Conservation (phyloP, 225 moss, liverwort and hornwort genomes). For the Thuidium tamariscinum region DNA sequence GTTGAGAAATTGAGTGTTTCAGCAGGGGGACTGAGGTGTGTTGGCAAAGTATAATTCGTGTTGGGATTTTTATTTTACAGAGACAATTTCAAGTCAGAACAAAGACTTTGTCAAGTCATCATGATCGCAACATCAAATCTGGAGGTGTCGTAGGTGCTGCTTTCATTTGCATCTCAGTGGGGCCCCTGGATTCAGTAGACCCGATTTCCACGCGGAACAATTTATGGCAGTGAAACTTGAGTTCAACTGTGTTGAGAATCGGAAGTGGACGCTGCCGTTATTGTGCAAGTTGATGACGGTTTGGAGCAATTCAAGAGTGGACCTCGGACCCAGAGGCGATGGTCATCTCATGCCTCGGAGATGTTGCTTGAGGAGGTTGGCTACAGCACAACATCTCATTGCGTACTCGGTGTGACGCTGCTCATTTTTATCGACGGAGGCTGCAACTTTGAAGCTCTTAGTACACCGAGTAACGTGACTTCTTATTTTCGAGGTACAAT, state of each 20-base stretch:
- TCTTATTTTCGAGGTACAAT: constrained; percentile 5
- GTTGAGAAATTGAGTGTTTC: not conserved
- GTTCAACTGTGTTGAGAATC: not conserved
- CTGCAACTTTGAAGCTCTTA: not conserved
- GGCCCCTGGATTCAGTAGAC: not conserved
- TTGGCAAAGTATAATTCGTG: not conserved
- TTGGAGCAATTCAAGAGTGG: not conserved
- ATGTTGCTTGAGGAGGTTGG: constrained; percentile 24
- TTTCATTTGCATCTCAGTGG: not conserved
- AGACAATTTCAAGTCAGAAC: not conserved
- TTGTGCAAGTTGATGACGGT: constrained; percentile 6
- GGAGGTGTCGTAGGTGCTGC: not conserved
- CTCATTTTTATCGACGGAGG: not conserved
- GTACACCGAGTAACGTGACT: not conserved
- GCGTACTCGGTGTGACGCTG: not conserved
- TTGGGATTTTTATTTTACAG: not conserved
- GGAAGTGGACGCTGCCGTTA: not conserved
- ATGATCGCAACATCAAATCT: not conserved
- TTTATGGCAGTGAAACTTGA: constrained; percentile 1
- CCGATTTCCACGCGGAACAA: not conserved
- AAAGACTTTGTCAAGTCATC: not conserved
- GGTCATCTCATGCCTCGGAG: constrained; percentile 18
- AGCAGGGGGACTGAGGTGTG: not conserved
- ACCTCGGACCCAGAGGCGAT: not conserved
- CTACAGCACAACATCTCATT: not conserved